Percentiles rank a stretch among this genome's conserved stretches.
Evolutionary conservation across 2,329 filamentous ascomycete genomes (phyloP).

Genomic region (Tolypocladium album): DNA sequence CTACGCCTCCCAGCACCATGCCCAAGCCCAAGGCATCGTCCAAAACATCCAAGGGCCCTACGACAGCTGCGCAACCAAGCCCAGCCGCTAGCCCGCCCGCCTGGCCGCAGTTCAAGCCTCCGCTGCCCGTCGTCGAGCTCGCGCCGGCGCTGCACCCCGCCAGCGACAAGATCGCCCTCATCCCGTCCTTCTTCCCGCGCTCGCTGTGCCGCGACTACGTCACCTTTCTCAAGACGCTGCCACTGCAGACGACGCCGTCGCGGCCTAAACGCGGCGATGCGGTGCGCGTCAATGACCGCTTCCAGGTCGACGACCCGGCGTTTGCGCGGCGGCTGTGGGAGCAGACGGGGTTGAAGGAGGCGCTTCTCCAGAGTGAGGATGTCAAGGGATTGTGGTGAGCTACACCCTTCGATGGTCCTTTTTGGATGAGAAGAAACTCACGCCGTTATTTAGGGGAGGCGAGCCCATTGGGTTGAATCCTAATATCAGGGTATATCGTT

Average conservation of each 20-base stretch:
- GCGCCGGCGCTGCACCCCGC: conserved; percentile 39
- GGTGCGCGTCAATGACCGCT: conserved; percentile 80
- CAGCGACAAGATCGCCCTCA: conserved; percentile 56
- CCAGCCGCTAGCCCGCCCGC: conserved; percentile 24
- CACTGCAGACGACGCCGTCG: conserved; percentile 66
- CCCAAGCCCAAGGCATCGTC: conserved; percentile 17
- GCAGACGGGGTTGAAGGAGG: conserved; percentile 60
- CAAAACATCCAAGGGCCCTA: conserved; percentile 12
- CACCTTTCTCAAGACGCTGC: conserved; percentile 57
- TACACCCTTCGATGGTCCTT: neutral
- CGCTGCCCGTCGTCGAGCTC: conserved; percentile 56
- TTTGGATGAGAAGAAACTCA: neutral
- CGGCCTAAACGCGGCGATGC: conserved; percentile 73
- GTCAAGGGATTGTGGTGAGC: conserved; percentile 33
- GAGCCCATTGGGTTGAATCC: conserved; percentile 75
- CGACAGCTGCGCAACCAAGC: conserved; percentile 6
- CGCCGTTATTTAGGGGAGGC: conserved; percentile 55
- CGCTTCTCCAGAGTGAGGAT: conserved; percentile 32
- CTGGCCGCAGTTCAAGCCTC: conserved; percentile 64
- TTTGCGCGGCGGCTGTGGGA: conserved; percentile 73
- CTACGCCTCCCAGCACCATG: conserved; percentile 10
- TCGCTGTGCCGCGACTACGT: conserved; percentile 68
- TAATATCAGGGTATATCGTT: conserved; percentile 84
- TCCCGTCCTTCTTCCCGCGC: conserved; percentile 65
- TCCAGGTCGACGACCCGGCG: conserved; percentile 62